Evolutionary conservation across 2,329 filamentous ascomycete species (phyloP), one percentile per base, ranked within the genome.

Genomic region (Parastagonospora nodorum): DNA sequence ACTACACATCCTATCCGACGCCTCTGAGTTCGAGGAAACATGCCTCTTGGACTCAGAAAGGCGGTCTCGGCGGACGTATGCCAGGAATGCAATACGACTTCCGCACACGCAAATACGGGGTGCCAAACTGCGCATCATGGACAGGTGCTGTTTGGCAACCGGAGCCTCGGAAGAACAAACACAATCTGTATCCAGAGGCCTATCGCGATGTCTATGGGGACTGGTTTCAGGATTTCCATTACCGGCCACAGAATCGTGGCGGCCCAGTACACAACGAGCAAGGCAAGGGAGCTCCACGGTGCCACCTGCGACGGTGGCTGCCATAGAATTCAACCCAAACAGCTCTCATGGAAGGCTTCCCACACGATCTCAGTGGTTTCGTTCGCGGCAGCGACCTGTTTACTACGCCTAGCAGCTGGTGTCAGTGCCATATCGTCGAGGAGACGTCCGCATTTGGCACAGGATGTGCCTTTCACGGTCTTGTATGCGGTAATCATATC

Each of bases 401-500:
- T 68, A 35, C 63, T 67, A 47, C 72, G 64, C 53, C 73, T 66
- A 8, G 70, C 73, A 1, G 65, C 60, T 2, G 73, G 65, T 8
- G 48, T 62, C 14, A 68, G 32, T 8, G 55, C 57, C 6, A 58
- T 40, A 8, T 48, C 42, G 42, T 75, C 72, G 8, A 72, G 57
- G 14, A 70, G 33, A 28, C 62, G 66, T 2, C 42, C 50, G 49
- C 73, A 75, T 56, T 69, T 72, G 10, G 62, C 64, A 53, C 73
- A 75, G 4, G 50, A 55, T 12, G 50, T 58, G 33, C 55, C 61
- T 50, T 66, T 67, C 24, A 68, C 55, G 9, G 57, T 65, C 40
- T 68, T 74, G 51, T 74, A 75, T n/a, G 71, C 67, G 29, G 64
- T 63, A 53, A 75, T 71, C 73, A 75, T 75, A 50, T 73, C 65